Evolutionary conservation across 2,329 filamentous ascomycete species (phyloP).

Genomic region (Pyrenophora graminea): DNA sequence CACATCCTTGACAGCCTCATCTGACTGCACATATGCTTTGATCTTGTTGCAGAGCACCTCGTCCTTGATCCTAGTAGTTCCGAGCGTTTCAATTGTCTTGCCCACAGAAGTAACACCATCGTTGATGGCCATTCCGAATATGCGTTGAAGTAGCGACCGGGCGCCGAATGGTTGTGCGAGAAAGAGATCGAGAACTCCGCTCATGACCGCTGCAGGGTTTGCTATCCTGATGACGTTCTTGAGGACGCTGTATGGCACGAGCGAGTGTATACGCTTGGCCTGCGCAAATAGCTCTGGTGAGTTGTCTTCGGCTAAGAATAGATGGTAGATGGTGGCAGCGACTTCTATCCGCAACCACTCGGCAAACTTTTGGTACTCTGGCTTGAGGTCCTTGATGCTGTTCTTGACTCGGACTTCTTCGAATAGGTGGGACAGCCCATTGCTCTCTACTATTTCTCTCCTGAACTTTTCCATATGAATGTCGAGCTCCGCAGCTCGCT

Average conservation of each 20-base stretch:
- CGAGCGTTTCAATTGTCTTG: slow-evolving; percentile 79
- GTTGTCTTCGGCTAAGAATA: slow-evolving; percentile 97
- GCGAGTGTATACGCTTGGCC: slow-evolving; percentile 88
- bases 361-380: slow-evolving; percentile 97
- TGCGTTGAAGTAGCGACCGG: slow-evolving; percentile 87
- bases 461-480: slow-evolving; percentile 92
- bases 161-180: slow-evolving; percentile 92
- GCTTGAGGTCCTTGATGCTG: slow-evolving; percentile 82
- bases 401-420: slow-evolving; percentile 90
- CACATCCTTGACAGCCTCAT: slow-evolving; percentile 72
- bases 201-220: slow-evolving; percentile 96
- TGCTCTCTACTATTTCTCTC: slow-evolving; percentile 70
- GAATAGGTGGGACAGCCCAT: slow-evolving; percentile 91
- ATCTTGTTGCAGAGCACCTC: slow-evolving; percentile 78
- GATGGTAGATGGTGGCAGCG: slow-evolving; percentile 92
- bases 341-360: slow-evolving; percentile 98
- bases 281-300: slow-evolving; percentile 95
- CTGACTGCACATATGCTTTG: slow-evolving; percentile 74
- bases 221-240: slow-evolving; percentile 98
- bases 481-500: slow-evolving; percentile 88
- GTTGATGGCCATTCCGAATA: slow-evolving; percentile 87
- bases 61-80: slow-evolving; percentile 75
- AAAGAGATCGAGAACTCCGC: slow-evolving; percentile 91
- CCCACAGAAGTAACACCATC: slow-evolving; percentile 89
- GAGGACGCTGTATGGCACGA: slow-evolving; percentile 88